A percentile compares a stretch with the other conserved stretches of the same genome.
These are phyloP conservation scores for Vigna mungo DNA, from an alignment of 306 rosid species.

Conservation along the genomic window DNA sequence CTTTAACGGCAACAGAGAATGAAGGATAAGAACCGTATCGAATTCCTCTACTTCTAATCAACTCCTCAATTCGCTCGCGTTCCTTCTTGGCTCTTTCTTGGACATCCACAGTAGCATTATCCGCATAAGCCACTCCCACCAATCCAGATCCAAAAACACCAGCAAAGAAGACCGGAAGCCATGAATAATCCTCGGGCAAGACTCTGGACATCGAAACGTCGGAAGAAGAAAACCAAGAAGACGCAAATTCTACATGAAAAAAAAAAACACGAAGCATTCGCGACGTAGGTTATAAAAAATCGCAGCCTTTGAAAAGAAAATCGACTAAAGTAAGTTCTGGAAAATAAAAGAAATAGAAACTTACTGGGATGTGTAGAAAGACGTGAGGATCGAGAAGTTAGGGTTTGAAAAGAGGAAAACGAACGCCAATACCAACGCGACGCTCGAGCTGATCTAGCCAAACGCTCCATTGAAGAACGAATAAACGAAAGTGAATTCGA, in stretches of 20 bases:
- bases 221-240: conserved; percentile 35
- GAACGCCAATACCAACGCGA: conserved; percentile 51
- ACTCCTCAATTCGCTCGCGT: conserved; percentile 60
- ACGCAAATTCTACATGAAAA: conserved; percentile 46
- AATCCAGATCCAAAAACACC: conserved; percentile 64
- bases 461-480: conserved; percentile 54
- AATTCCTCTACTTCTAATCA: conserved; percentile 62
- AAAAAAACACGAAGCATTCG: not conserved
- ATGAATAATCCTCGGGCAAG: conserved; percentile 32
- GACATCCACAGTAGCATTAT: conserved; percentile 57
- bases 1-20: conserved; percentile 72
- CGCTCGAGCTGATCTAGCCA: conserved; percentile 48
- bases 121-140: conserved; percentile 61
- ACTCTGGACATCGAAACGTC: conserved; percentile 44
- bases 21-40: conserved; percentile 68
- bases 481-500: not conserved
- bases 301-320: not conserved
- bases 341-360: conserved; percentile 18
- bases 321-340: not conserved
- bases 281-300: not conserved
- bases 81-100: conserved; percentile 70
- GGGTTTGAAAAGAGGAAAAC: conserved; percentile 54
- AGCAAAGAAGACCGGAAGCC: conserved; percentile 60
- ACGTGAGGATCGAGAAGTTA: conserved; percentile 47
- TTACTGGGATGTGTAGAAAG: conserved; percentile 49